These are phyloP conservation scores for Termitomyces sp. DNA, from an alignment of 768 basidiomycete genomes.

Conservation along the genomic window DNA sequence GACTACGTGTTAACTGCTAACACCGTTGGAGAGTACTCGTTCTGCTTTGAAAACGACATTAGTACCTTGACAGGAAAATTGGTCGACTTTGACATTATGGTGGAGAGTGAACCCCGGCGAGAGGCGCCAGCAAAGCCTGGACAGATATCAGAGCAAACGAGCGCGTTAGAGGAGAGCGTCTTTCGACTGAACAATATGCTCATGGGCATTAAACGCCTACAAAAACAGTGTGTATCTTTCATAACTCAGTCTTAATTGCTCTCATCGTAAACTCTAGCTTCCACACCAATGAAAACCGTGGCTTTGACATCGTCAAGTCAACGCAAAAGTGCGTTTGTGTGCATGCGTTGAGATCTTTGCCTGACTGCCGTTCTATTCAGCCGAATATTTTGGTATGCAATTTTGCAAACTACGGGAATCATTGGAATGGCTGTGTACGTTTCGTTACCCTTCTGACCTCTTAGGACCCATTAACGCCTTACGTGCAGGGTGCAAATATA, in stretches of 20 bases:
- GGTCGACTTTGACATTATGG: slow-evolving; percentile 96
- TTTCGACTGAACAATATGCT: slow-evolving; percentile 87
- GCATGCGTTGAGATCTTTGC: background rate
- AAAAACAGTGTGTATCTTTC: slow-evolving; percentile 76
- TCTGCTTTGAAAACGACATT: slow-evolving; percentile 99
- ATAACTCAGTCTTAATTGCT: background rate
- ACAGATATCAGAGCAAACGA: slow-evolving; percentile 90
- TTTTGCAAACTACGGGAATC: slow-evolving; percentile 75
- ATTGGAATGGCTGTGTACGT: slow-evolving; percentile 88
- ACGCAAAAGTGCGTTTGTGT: slow-evolving; percentile 66
- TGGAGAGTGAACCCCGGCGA: slow-evolving; percentile 92
- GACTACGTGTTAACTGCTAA: slow-evolving; percentile 98
- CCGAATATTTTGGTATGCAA: slow-evolving; percentile 91
- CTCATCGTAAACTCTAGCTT: slow-evolving; percentile 49
- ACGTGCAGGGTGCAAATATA: slow-evolving; percentile 80
- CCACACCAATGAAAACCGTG: slow-evolving; percentile 91
- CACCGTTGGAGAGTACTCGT: slow-evolving; percentile 84
- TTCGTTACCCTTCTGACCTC: background rate
- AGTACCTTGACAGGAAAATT: slow-evolving; percentile 92
- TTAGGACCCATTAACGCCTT: background rate
- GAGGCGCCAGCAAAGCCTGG: slow-evolving; percentile 86
- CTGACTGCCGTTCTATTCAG: slow-evolving; percentile 31
- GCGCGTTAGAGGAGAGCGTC: slow-evolving; percentile 90
- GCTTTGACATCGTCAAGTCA: slow-evolving; percentile 89
- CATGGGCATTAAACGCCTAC: slow-evolving; percentile 86